Evolutionary conservation across 495 filamentous ascomycete genomes (phyloP).

Genomic region (Letharia columbiana): DNA sequence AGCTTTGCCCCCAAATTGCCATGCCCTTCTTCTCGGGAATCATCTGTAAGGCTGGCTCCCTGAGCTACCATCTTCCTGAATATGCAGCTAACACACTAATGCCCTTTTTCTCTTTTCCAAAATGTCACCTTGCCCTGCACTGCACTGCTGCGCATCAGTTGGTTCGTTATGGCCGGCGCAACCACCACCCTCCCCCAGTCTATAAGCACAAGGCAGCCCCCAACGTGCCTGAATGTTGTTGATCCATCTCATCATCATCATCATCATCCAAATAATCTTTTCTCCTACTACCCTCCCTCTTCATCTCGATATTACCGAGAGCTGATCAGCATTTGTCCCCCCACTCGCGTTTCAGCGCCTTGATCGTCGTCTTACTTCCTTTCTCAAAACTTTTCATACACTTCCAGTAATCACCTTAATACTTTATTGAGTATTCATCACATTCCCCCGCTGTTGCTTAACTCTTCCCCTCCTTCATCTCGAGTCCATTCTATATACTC

Average conservation of each 20-base stretch:
- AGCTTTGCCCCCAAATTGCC: constrained; percentile 7
- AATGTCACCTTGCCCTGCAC: constrained; percentile 8
- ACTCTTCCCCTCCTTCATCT: background rate
- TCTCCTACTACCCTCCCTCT: background rate
- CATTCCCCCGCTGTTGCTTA: background rate
- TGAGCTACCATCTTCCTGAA: constrained; percentile 1
- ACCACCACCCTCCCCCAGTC: constrained; percentile 1
- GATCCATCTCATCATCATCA: constrained; percentile 7
- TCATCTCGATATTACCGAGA: constrained; percentile 6
- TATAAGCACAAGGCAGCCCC: constrained; percentile 19
- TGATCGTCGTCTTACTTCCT: constrained; percentile 13
- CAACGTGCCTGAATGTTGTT: constrained; percentile 14
- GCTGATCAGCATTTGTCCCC: constrained; percentile 10
- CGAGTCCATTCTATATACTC: background rate
- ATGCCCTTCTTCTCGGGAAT: background rate
- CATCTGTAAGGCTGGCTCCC: constrained; percentile 1
- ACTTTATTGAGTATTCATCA: constrained; percentile 1
- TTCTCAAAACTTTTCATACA: background rate
- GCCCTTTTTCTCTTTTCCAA: background rate
- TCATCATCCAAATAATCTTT: constrained; percentile 10
- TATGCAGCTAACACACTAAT: constrained; percentile 5
- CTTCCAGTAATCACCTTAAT: constrained; percentile 7
- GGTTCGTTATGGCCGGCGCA: constrained; percentile 12
- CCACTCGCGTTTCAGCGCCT: constrained; percentile 11
- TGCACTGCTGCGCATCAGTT: constrained; percentile 13